Percentiles rank a stretch among this genome's conserved stretches.
Evolutionary conservation across 306 rosid genomes (phyloP).

Genomic region (Fragaria nilgerrensis): DNA sequence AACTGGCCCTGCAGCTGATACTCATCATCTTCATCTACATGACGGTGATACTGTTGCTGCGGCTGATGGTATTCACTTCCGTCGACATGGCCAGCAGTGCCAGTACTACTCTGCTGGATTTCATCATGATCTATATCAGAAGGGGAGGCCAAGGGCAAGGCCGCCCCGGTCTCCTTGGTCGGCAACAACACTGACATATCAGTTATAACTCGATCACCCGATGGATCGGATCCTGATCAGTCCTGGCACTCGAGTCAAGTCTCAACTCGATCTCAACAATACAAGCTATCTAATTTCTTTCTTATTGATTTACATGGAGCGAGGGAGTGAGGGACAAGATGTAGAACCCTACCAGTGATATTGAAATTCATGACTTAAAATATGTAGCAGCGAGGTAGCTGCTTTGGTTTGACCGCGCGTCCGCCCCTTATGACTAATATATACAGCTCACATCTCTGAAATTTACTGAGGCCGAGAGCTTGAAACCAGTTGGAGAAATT

Average conservation of each 20-base stretch:
- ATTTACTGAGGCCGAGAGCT: neutral
- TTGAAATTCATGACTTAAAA: neutral
- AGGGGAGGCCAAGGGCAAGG: neutral
- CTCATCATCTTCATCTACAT: neutral
- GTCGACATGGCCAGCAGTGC: neutral
- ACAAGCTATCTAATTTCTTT: neutral
- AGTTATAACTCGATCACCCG: neutral
- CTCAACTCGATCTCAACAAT: neutral
- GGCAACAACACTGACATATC: neutral
- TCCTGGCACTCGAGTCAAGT: neutral
- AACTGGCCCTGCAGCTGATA: constrained; percentile 12
- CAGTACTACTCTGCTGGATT: neutral
- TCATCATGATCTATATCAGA: neutral
- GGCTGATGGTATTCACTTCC: neutral
- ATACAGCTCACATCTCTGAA: neutral
- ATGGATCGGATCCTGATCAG: neutral
- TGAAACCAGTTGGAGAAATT: neutral
- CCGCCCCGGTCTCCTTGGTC: neutral
- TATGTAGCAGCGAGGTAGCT: neutral
- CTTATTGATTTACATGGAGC: neutral
- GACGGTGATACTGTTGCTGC: neutral
- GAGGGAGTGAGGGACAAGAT: neutral
- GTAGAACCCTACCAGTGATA: neutral
- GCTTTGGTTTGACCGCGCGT: constrained; percentile 16
- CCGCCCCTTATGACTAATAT: neutral